A percentile compares a stretch with the other conserved stretches of the same genome.
These are phyloP conservation scores for Hanseniaspora gamundiae DNA, from an alignment of 1,139 yeast species.

Conservation along the genomic window DNA sequence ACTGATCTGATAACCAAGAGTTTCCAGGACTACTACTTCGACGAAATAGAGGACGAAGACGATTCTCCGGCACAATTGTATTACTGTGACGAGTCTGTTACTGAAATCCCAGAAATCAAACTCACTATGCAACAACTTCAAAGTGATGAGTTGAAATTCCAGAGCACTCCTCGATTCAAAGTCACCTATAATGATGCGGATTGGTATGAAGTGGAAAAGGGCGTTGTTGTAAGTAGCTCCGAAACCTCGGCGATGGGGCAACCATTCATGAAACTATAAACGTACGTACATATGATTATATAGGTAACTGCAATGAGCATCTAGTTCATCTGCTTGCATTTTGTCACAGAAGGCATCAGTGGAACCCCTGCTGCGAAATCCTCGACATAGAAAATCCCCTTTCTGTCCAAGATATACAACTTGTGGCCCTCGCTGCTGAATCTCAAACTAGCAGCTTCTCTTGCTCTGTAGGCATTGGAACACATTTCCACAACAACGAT, in stretches of 20 bases:
- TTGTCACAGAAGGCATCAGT: constrained; percentile 63
- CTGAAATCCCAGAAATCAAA: constrained; percentile 15
- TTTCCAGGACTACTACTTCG: constrained; percentile 10
- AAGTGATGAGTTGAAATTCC: constrained; percentile 20
- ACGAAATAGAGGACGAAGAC: constrained; percentile 5
- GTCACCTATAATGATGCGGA: constrained; percentile 11
- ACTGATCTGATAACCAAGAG: constrained; percentile 17
- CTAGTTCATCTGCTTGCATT: constrained; percentile 46
- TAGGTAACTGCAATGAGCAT: neutral
- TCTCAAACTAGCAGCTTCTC: constrained; percentile 62
- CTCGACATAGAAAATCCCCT: constrained; percentile 64
- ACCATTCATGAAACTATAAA: neutral
- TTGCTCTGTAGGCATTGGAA: constrained; percentile 52
- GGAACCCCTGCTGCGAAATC: constrained; percentile 86
- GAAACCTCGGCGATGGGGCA: neutral
- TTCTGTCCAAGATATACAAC: constrained; percentile 63
- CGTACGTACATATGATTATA: neutral
- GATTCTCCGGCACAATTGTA: constrained; percentile 14
- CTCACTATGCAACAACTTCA: constrained; percentile 13
- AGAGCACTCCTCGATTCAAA: constrained; percentile 20
- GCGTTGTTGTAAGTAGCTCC: constrained; percentile 14
- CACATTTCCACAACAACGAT: constrained; percentile 69
- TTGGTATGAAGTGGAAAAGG: constrained; percentile 19
- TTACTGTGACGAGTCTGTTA: constrained; percentile 15
- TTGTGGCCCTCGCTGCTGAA: constrained; percentile 78